Percentiles rank a stretch among this genome's conserved stretches.
phyloP scores from a whole-genome alignment of 768 basidiomycete genomes.

The Lentinula boryana region DNA sequence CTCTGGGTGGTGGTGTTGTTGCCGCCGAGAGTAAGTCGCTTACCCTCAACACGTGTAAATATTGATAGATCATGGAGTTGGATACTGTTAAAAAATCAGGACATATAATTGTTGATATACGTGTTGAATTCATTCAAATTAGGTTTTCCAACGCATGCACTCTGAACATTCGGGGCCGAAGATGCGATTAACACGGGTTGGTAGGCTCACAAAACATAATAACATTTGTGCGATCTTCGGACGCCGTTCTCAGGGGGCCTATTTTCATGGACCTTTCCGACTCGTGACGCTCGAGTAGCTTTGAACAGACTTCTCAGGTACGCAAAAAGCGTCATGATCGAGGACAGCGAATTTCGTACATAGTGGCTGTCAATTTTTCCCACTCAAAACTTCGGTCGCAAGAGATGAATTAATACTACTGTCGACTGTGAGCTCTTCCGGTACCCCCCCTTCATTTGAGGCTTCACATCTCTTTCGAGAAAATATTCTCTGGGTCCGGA shows the following conservation, averaged over 20 bases:
- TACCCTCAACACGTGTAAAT: too few species aligned
- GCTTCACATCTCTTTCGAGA: not conserved
- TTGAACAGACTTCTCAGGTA: constrained; percentile 17
- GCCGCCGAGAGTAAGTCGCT: constrained; percentile 29
- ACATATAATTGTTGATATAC: not conserved
- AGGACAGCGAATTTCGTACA: constrained; percentile 15
- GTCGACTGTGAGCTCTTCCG: not conserved
- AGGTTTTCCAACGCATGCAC: constrained; percentile 24
- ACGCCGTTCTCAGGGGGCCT: constrained; percentile 22
- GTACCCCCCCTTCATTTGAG: too few species aligned
- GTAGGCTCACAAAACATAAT: not conserved
- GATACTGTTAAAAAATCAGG: too few species aligned
- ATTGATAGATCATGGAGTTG: too few species aligned
- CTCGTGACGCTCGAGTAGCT: constrained; percentile 27
- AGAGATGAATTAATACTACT: not conserved
- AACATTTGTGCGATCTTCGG: constrained; percentile 24
- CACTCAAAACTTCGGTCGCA: constrained; percentile 9
- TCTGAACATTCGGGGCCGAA: constrained; percentile 24
- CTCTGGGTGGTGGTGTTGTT: constrained; percentile 64
- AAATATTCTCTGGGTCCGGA: too few species aligned
- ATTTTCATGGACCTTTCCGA: constrained; percentile 6
- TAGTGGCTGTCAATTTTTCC: not conserved
- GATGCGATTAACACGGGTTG: constrained; percentile 22
- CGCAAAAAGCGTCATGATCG: constrained; percentile 28
- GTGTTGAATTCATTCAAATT: constrained; percentile 6